Conservation (phyloP, 176 grass and related monocot genomes). For the Microstegium vimineum region DNA sequence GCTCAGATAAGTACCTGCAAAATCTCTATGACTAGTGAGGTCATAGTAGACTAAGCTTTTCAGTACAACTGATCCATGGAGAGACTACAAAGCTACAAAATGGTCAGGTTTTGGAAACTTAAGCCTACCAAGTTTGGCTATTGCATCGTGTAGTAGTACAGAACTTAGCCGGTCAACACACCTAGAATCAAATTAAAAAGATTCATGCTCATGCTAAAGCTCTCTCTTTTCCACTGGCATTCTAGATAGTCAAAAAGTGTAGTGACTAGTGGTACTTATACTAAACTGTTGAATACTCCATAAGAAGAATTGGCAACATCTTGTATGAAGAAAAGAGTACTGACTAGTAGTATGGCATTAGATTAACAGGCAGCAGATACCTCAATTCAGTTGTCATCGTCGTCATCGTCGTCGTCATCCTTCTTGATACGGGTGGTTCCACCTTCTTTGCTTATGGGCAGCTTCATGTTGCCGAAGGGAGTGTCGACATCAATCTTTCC, state of each 20-base stretch:
- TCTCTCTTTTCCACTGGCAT: neutral
- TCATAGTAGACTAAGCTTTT: neutral
- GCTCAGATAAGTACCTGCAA: neutral
- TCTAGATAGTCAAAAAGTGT: neutral
- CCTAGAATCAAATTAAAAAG: neutral
- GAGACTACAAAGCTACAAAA: neutral
- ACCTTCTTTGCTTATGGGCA: constrained; percentile 83
- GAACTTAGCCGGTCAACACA: neutral
- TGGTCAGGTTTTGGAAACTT: neutral
- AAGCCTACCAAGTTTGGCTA: neutral
- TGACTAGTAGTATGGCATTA: neutral
- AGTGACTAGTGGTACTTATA: neutral
- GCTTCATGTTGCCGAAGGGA: constrained; percentile 88
- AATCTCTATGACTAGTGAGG: neutral
- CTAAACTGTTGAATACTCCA: neutral
- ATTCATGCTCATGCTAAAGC: neutral
- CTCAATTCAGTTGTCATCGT: constrained; percentile 17
- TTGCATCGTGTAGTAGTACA: neutral
- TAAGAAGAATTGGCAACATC: neutral
- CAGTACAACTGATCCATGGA: neutral
- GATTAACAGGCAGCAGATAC: constrained; percentile 14
- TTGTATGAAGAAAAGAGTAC: neutral
- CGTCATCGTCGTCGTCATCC: constrained; percentile 52
- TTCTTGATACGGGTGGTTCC: constrained; percentile 87
- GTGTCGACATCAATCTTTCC: constrained; percentile 90